A percentile compares a stretch with the other conserved stretches of the same genome.
Evolutionary conservation across 75 land plant species (phyloP).

Genomic region (Adiantum capillusveneris): DNA sequence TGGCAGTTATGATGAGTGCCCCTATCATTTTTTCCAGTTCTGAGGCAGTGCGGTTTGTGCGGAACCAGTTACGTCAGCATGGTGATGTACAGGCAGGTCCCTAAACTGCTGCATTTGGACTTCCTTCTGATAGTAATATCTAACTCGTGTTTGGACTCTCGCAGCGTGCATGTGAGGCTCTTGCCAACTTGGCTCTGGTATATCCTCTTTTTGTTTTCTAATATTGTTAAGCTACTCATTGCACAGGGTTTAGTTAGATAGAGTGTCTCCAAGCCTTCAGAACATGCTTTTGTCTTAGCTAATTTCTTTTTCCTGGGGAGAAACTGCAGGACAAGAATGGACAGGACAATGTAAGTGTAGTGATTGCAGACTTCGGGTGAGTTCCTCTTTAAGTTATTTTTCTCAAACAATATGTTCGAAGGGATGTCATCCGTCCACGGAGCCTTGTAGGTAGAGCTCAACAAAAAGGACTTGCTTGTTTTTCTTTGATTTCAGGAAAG

Average conservation of each 20-base stretch:
- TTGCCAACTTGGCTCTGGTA: conserved; percentile 82
- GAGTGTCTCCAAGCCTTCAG: too few species aligned
- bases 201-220: too few species aligned
- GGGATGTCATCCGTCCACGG: too few species aligned
- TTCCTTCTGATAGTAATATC: neutral
- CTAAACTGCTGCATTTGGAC: conserved; percentile 2
- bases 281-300: too few species aligned
- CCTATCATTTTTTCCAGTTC: conserved; percentile 62
- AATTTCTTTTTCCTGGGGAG: neutral
- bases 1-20: too few species aligned
- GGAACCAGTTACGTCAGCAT: conserved; percentile 70
- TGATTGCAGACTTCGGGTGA: conserved; percentile 94
- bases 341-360: conserved; percentile 87
- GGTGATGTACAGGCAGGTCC: conserved; percentile 75
- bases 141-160: conserved; percentile 4
- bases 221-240: too few species aligned
- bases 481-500: neutral
- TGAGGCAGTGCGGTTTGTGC: conserved; percentile 75
- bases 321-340: conserved; percentile 56
- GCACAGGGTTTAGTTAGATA: neutral
- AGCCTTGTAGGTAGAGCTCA: too few species aligned
- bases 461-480: too few species aligned
- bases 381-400: neutral
- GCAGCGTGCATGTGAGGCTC: conserved; percentile 88
- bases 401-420: too few species aligned